Base-by-base conservation (phyloP, 106 monocot genomes). In the Dactylorhiza incarnata region DNA sequence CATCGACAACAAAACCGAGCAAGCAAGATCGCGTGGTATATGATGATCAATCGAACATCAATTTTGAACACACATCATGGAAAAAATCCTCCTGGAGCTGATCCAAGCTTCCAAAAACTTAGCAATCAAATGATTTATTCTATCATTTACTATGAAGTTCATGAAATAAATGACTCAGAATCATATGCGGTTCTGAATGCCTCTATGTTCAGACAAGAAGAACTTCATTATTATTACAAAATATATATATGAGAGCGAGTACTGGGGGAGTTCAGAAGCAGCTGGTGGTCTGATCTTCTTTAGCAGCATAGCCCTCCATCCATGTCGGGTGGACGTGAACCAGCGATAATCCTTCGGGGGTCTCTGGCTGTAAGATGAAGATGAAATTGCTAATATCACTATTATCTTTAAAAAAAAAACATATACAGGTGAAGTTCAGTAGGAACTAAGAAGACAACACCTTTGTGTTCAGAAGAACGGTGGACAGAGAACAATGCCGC, bases 321-420 rank as follows among this genome's bases (percentile, higher is more conserved):
- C 91, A 91, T 70, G 90, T 83, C 77, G 90, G 86, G 73, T 94
- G 94, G 17, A 94, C 68, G 29, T 89, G 88, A 23, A 75, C 24
- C 45, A 88, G 17, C 29, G 59, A 29, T 23, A 90, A 83, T 44
- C 86, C 88, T 68, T 46, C 71, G 7, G 88, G 73, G 15, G 68
- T 78, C 62, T 89, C 90, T 48, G 77, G 73, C 94, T 94, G 87
- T 19, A 22, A 78, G 54, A 75, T 48, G 3, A 59, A 61, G 14
- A 49, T 4, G n/a, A 56, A 16, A 45, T 4, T 52, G 66, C n/a
- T 16, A 0, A 26, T 66, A 68, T 47, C 26, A 71, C 7, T 45
- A 49, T 9, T 52, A 0, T 14, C 14, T 52, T 1, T 11, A 52
- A 52, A 52, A n/a, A n/a, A n/a, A n/a, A 26, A 65, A 11, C 65